Evolutionary conservation across 2,329 filamentous ascomycete genomes (phyloP), one percentile per base, ranked within the genome.

Genomic region (Aspergillus sp.): DNA sequence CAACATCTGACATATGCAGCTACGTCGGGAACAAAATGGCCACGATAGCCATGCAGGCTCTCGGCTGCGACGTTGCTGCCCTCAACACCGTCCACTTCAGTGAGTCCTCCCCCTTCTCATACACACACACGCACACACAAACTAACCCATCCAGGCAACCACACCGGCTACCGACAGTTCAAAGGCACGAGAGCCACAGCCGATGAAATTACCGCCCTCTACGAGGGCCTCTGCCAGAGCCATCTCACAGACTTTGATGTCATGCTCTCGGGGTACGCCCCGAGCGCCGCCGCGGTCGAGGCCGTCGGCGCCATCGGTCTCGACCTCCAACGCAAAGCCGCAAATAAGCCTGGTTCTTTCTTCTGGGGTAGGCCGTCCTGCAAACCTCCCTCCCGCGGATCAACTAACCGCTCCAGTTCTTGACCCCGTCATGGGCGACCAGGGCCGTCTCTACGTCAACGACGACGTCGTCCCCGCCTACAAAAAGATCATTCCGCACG

Each of bases 11-110:
- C 47, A 49, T 17, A 41, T 47, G 38, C 71, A 96, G 94, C 70
- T 93, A 97, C 81, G 94, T 99, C 61, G 94, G 94, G 47, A 99
- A 99, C 72, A 96, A 93, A 66, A 96, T 99, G 80, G 92, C 92
- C 40, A 91, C 91, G 1, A 95, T 96, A 68, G 90, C 92, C 60
- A 88, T 99, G 81, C 93, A 99, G 72, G 88, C 89, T 1, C 77
- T 99, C 47, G 94, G 94, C 45, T 97, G 91, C 68, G 93, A 99
- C 65, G 93, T 97, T 5, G 88, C 91, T 7, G 90, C 91, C 2
- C 81, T 99, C 64, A 97, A 99, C 71, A 99, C 94, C 0, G 94
- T 99, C 5, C 89, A 99, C 65, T 99, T 97, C 77, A 97, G 93
- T 96, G 78, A 72, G 87, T 75, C 23, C 29, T 23, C 23, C 14